These are phyloP conservation scores for Cinnamomum micranthum DNA, from an alignment of 164 flowering plant genomes.

Conservation along the genomic window DNA sequence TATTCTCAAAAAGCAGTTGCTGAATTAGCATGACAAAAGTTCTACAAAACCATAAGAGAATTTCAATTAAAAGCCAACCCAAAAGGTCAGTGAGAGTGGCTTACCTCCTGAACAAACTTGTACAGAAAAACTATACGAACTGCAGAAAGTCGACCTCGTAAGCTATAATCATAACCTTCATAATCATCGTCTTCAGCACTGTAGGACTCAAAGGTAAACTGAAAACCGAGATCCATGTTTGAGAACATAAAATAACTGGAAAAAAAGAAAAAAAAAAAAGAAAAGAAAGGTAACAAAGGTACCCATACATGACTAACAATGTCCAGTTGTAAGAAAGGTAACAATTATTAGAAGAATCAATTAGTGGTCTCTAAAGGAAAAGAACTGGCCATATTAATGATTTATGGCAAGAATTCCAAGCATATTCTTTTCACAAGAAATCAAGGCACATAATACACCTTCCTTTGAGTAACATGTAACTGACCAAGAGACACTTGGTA, in stretches of 20 bases:
- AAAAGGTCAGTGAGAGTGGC: not conserved
- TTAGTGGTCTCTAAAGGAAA: not conserved
- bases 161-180: constrained; percentile 92
- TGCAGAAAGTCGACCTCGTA: constrained; percentile 80
- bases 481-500: too few species aligned
- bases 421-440: too few species aligned
- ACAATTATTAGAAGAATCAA: not conserved
- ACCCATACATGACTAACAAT: not conserved
- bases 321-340: not conserved
- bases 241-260: too few species aligned
- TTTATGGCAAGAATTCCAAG: too few species aligned
- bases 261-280: not conserved
- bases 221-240: constrained; percentile 10
- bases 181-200: constrained; percentile 89
- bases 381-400: too few species aligned
- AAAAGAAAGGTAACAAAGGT: not conserved
- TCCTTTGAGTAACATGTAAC: too few species aligned
- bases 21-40: too few species aligned
- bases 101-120: constrained; percentile 94
- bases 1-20: too few species aligned
- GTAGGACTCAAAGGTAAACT: constrained; percentile 89
- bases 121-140: constrained; percentile 94
- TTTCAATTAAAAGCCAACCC: not conserved
- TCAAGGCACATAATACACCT: too few species aligned
- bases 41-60: too few species aligned